Evolutionary conservation across 2,329 filamentous ascomycete species (phyloP).

Genomic region (Pestalotiopsis sp.): DNA sequence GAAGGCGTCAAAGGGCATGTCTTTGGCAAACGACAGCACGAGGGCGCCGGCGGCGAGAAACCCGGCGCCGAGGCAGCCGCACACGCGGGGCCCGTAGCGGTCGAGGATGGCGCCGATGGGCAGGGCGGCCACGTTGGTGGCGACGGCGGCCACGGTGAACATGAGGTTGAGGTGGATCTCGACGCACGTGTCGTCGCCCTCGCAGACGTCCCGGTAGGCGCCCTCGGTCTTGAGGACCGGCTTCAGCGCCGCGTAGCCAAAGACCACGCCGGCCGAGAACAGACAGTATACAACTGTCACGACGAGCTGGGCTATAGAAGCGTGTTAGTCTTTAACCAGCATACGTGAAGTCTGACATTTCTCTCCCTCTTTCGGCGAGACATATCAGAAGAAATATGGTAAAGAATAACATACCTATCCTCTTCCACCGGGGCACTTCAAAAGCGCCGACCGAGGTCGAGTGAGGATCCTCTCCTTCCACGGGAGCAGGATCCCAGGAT

Average conservation of each 20-base stretch:
- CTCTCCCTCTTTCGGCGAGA: neutral
- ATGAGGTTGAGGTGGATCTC: conserved; percentile 79
- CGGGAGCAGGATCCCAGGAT: conserved; percentile 48
- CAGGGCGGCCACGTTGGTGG: conserved; percentile 83
- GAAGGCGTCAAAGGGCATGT: conserved; percentile 73
- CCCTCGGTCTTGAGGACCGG: conserved; percentile 75
- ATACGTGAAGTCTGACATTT: too few species aligned
- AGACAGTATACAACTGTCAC: conserved; percentile 74
- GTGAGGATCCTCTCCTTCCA: conserved; percentile 37
- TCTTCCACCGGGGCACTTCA: conserved; percentile 57
- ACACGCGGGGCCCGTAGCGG: conserved; percentile 76
- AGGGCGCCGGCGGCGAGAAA: conserved; percentile 72
- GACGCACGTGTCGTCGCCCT: conserved; percentile 44
- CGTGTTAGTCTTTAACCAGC: too few species aligned
- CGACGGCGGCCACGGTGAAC: conserved; percentile 89
- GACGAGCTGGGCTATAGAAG: conserved; percentile 64
- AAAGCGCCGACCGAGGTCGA: conserved; percentile 52
- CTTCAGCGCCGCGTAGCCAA: conserved; percentile 85
- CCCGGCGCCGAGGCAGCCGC: conserved; percentile 70
- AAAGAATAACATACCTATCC: conserved; percentile 45
- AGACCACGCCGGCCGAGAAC: conserved; percentile 77
- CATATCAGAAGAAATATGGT: neutral
- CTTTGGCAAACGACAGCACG: conserved; percentile 69
- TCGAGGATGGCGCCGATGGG: conserved; percentile 87
- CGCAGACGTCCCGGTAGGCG: conserved; percentile 69